Base-by-base conservation (phyloP, 1,139 yeast species). In the Pichiaceae sp. region DNA sequence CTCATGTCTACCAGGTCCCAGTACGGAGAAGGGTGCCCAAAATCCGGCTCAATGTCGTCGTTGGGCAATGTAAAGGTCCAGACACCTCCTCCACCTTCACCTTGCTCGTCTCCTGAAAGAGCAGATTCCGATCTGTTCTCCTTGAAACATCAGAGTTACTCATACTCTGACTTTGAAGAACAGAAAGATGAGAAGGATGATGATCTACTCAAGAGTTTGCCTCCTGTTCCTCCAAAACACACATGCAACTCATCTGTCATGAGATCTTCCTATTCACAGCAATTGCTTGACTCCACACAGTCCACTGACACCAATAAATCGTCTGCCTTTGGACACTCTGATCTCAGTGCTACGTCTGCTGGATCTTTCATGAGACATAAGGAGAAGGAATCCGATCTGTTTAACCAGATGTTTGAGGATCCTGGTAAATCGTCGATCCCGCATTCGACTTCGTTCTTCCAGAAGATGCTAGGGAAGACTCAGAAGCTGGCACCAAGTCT, bases 331-430 rank as follows among this genome's bases (percentile, higher is more conserved):
- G 62, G 62, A 0, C 59, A 57, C 42, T 70, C 77, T 32, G 91
- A 83, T 53, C 72, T 83, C 41, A 81, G 93, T 62, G 95, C 95
- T 4, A 84, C 95, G 0, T 81, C 93, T 49, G 95, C 95, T 2
- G 95, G 94, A 0, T 83, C 94, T 11, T 76, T 78, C 43, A 75
- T 78, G 37, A 71, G 94, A 50, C 91, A 85, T 53, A 78, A 74
- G 50, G 53, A 53, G 19, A 47, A 47, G 20, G 55, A 57, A 37
- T 55, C 54, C 29, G 61, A 59, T 27, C 44, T 68, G 3, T 59
- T 70, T 53, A 67, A 62, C 34, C 54, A 67, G 3, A 55, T 71
- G 24, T 38, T 54, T 17, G 70, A 70, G 42, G 70, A 63, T 44
- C 66, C 78, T 2, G 75, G 72, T 18, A 11, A 14, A 11, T 6